Evolutionary conservation across 768 basidiomycete genomes (phyloP), one percentile per base, ranked within the genome.

Genomic region (Fomitopsis pulvina): DNA sequence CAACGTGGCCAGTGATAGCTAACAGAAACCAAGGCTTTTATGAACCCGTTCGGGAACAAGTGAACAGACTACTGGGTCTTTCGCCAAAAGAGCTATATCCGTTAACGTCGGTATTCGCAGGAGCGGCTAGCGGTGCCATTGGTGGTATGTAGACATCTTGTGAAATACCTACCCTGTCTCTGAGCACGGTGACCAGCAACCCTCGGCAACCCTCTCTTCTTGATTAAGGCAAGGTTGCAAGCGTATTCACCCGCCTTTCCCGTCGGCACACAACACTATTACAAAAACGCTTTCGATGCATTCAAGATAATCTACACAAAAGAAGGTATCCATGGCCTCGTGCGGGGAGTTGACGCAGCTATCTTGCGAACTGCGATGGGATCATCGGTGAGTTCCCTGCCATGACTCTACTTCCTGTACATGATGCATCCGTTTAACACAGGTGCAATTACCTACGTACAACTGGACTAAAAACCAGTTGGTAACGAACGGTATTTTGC

Each of bases 211-310:
- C 93, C 93, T 0, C 69, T 96, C 11, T 99, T 96, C 69, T 72
- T 99, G 50, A 82, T 99, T 63, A 99, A 99, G 70, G 96, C 96
- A 4, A 81, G 96, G 40, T 97, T 99, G 87, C 96, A 99, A 76
- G 96, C 96, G 25, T 99, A 92, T 69, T 98, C 94, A 0, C 93
- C 95, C 6, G 81, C 84, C 34, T 75, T 97, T 10, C 95, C 96
- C 7, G 91, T 99, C 47, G 96, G 96, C 51, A 77, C 92, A 8
- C 96, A 99, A 61, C 95, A 93, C 65, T 64, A 90, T 59, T 99
- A 99, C 71, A 89, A 85, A 58, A 85, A 67, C 57, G 86, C 89
- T 0, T 80, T 86, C 48, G 74, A 95, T 60, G 96, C 93, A 1
- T 68, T 99, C 16, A 65, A 74, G 0, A 87, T 81, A 0, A 93